Evolutionary conservation across 768 basidiomycete genomes (phyloP).

Genomic region (Amanita pseudoporphyria): DNA sequence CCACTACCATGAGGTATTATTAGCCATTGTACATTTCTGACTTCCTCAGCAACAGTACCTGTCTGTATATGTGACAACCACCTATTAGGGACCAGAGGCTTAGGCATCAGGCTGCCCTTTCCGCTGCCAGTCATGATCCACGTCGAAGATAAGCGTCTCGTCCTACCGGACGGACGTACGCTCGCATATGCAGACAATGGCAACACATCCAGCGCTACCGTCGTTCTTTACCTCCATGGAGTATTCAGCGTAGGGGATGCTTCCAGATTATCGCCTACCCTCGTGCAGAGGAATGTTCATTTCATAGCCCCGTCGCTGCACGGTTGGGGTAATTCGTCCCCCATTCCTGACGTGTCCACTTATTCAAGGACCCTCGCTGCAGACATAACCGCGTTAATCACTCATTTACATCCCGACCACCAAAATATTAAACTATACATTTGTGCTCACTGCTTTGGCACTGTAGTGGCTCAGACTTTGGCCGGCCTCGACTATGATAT

Average conservation of each 20-base stretch:
- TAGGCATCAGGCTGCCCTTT: background rate
- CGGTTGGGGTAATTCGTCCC: slow-evolving; percentile 49
- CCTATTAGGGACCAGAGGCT: background rate
- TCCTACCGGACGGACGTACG: slow-evolving; percentile 32
- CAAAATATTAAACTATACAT: slow-evolving; percentile 37
- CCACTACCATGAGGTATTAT: slow-evolving; percentile 2
- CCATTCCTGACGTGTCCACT: slow-evolving; percentile 20
- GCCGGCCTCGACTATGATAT: slow-evolving; percentile 39
- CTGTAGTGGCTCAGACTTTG: slow-evolving; percentile 44
- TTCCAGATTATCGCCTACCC: slow-evolving; percentile 20
- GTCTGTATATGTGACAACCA: slow-evolving; percentile 4
- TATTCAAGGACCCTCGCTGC: slow-evolving; percentile 32
- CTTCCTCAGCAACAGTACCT: slow-evolving; percentile 5
- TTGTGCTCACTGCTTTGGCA: slow-evolving; percentile 45
- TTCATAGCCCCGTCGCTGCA: slow-evolving; percentile 43
- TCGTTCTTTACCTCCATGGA: slow-evolving; percentile 51
- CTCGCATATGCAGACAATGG: slow-evolving; percentile 48
- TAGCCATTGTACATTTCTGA: slow-evolving; percentile 1
- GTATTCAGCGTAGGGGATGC: slow-evolving; percentile 41
- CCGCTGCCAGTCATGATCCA: slow-evolving; percentile 18
- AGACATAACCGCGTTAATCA: slow-evolving; percentile 37
- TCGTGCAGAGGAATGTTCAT: slow-evolving; percentile 33
- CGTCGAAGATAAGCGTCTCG: slow-evolving; percentile 27
- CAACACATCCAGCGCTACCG: slow-evolving; percentile 33
- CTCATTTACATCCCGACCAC: slow-evolving; percentile 37